Evolutionary conservation across 2,329 filamentous ascomycete species (phyloP).

Genomic region (Ophiostoma populinum): DNA sequence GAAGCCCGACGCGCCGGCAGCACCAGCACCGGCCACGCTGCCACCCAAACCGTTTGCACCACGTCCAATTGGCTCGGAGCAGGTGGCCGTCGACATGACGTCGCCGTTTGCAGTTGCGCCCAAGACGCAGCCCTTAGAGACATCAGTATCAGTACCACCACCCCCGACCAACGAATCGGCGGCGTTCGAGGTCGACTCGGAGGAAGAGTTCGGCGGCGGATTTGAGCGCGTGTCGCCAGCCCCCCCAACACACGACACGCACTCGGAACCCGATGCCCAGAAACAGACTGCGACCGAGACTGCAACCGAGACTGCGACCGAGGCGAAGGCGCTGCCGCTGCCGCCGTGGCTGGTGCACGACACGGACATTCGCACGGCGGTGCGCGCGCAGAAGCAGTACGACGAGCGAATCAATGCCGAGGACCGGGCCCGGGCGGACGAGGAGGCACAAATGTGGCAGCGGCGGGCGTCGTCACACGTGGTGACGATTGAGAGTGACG

Average conservation of each 20-base stretch:
- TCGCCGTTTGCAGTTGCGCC: slow-evolving; percentile 1
- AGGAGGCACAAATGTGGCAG: slow-evolving; percentile 32
- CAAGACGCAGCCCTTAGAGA: no score
- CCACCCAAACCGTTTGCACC: background rate
- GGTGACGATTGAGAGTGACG: slow-evolving; percentile 33
- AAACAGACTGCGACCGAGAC: slow-evolving; percentile 12
- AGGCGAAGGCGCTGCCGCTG: slow-evolving; percentile 32
- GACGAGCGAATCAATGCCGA: slow-evolving; percentile 47
- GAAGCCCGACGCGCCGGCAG: slow-evolving; percentile 15
- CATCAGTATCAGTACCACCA: no score
- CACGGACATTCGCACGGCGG: slow-evolving; percentile 46
- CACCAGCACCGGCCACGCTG: slow-evolving; percentile 11
- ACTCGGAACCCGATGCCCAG: slow-evolving; percentile 8
- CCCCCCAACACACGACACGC: background rate
- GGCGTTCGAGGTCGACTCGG: slow-evolving; percentile 13
- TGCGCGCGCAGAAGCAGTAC: slow-evolving; percentile 38
- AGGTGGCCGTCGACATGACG: background rate
- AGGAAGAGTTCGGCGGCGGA: slow-evolving; percentile 43
- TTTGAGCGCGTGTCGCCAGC: slow-evolving; percentile 36
- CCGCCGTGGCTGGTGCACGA: slow-evolving; percentile 59
- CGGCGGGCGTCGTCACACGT: slow-evolving; percentile 22
- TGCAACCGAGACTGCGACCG: slow-evolving; percentile 16
- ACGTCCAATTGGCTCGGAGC: background rate
- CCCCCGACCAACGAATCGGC: no score
- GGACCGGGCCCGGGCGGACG: slow-evolving; percentile 37